Evolutionary conservation across 169 alveolate species (phyloP).

Genomic region (Neospora caninum): DNA sequence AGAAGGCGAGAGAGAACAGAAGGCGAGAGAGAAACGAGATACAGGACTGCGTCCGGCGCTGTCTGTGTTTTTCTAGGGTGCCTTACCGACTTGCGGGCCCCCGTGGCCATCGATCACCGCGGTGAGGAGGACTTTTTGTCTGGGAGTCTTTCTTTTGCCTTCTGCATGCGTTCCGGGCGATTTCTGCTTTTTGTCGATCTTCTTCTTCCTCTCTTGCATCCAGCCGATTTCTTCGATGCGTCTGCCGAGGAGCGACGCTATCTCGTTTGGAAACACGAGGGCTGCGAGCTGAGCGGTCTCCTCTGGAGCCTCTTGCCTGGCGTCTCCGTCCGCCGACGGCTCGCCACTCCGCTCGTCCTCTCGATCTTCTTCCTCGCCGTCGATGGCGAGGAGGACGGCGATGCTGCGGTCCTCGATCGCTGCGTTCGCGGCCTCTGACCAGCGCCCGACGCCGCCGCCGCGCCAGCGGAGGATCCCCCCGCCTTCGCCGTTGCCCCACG

Average conservation of each 20-base stretch:
- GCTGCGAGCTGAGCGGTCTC: neutral
- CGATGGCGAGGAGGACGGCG: constrained; percentile 12
- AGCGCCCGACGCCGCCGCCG: constrained; percentile 35
- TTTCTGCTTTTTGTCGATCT: neutral
- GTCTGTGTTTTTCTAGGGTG: too few relatives aligned
- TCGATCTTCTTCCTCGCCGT: neutral
- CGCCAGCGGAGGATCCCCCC: constrained; percentile 26
- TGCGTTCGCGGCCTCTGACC: constrained; percentile 31
- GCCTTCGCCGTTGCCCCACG: neutral
- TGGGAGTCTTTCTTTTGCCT: neutral
- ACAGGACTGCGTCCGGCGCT: too few relatives aligned
- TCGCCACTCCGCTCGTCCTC: neutral
- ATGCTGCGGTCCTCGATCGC: neutral
- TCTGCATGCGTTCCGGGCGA: neutral
- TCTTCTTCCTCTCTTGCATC: neutral
- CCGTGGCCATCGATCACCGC: constrained; percentile 42
- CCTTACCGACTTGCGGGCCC: constrained; percentile 44
- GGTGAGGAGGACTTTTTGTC: constrained; percentile 18
- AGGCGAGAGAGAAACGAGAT: neutral
- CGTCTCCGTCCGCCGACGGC: neutral
- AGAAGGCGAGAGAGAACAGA: neutral
- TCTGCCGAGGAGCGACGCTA: neutral
- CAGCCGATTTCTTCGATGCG: neutral
- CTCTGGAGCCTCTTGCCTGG: neutral
- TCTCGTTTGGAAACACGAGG: constrained; percentile 1